Conservation (phyloP, 306 rosid genomes). For the Dryas alaskensis region DNA sequence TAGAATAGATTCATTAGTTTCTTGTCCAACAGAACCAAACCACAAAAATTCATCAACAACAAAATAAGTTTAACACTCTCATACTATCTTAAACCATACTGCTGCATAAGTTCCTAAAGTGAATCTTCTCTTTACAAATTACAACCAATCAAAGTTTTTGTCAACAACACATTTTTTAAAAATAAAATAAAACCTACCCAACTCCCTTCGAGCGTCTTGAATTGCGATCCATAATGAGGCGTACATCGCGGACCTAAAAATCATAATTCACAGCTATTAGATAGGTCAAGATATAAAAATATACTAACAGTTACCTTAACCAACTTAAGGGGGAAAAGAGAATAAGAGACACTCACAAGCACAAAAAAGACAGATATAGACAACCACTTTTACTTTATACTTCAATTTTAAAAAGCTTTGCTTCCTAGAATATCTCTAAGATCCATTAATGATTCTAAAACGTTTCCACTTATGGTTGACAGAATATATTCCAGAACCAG, state of each 20-base stretch:
- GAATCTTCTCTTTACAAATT: not conserved
- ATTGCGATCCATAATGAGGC: conserved; percentile 96
- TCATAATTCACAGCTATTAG: not conserved
- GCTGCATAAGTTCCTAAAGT: not conserved
- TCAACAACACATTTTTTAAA: not conserved
- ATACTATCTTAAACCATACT: not conserved
- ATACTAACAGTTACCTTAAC: not conserved
- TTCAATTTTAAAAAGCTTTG: not conserved
- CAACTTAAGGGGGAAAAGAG: not conserved
- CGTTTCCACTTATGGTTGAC: not conserved
- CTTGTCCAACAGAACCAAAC: not conserved
- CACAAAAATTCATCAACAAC: too few species aligned
- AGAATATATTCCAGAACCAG: not conserved
- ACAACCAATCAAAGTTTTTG: not conserved
- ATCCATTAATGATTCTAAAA: not conserved
- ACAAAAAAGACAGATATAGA: not conserved
- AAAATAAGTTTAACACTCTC: not conserved
- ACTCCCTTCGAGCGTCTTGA: conserved; percentile 97
- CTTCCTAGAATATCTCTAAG: not conserved
- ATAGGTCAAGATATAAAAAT: not conserved
- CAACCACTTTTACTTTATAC: not conserved
- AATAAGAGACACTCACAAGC: not conserved
- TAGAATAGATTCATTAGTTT: not conserved
- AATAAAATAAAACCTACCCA: conserved; percentile 60
- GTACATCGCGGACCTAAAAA: conserved; percentile 92